Evolutionary conservation across 805 yeast species (phyloP).

Genomic region (Huiozyma naganishii): DNA sequence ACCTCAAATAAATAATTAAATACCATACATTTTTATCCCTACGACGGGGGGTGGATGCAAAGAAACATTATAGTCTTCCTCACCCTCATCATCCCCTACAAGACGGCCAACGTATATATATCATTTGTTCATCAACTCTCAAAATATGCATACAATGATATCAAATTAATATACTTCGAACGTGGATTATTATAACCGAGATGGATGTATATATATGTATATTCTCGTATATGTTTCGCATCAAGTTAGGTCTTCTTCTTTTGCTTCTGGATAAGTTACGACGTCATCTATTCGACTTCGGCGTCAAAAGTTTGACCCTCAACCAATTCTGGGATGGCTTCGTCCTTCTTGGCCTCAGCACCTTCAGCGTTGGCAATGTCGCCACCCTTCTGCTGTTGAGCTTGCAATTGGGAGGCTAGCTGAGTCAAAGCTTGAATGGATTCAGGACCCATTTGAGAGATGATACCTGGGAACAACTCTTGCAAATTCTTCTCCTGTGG

Average conservation of each 20-base stretch:
- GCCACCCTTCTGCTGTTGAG: conserved; percentile 38
- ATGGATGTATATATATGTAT: no score
- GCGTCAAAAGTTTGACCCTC: conserved; percentile 25
- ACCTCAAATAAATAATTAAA: no score
- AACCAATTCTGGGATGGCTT: conserved; percentile 50
- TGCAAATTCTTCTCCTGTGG: conserved; percentile 87
- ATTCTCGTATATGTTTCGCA: no score
- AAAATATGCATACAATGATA: no score
- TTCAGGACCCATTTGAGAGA: conserved; percentile 94
- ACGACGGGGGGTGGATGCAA: background rate
- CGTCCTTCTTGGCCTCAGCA: conserved; percentile 40
- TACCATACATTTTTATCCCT: background rate
- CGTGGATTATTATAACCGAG: no score
- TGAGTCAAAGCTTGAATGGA: conserved; percentile 80
- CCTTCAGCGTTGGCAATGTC: conserved; percentile 38
- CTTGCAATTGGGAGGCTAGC: conserved; percentile 82
- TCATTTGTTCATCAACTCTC: no score
- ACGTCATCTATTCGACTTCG: conserved; percentile 29
- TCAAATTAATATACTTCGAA: no score
- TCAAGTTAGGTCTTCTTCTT: no score
- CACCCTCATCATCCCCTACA: background rate
- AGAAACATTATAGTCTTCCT: background rate
- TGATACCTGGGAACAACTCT: conserved; percentile 87
- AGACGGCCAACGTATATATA: no score
- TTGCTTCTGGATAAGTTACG: no score